Conservation (phyloP, 257 asterid genomes). For the Salvia miltiorrhiza region DNA sequence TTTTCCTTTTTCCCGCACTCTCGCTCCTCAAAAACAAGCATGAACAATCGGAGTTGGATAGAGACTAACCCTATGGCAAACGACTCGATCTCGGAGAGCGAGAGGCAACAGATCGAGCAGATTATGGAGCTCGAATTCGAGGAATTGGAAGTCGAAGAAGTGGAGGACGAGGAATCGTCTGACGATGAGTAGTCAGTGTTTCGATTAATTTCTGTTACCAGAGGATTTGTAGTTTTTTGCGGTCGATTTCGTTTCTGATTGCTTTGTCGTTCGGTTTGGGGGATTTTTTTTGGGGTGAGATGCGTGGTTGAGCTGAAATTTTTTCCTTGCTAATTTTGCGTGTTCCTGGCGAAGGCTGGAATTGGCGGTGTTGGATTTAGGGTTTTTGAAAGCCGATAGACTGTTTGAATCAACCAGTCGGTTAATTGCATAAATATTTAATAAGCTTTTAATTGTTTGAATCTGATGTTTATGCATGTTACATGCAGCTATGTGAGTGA, state of each 20-base stretch:
- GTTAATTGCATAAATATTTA: background rate
- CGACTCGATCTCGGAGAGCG: conserved; percentile 51
- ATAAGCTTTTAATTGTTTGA: background rate
- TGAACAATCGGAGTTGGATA: conserved; percentile 13
- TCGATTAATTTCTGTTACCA: background rate
- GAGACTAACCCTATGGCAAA: conserved; percentile 33
- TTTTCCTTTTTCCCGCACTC: conserved; percentile 19
- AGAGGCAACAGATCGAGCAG: conserved; percentile 71
- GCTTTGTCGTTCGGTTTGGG: background rate
- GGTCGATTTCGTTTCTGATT: background rate
- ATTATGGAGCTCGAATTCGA: conserved; percentile 65
- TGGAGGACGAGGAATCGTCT: conserved; percentile 47
- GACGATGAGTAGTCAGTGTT: conserved; percentile 43
- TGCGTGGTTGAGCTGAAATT: background rate
- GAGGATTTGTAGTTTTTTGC: background rate
- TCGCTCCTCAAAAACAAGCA: background rate
- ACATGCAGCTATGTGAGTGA: conserved; percentile 20
- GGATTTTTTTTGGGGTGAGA: background rate
- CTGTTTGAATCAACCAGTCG: background rate
- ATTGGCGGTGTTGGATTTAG: conserved; percentile 13
- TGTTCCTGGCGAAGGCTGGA: background rate
- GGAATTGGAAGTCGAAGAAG: conserved; percentile 81
- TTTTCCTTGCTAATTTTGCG: background rate
- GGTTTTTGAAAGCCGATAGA: conserved; percentile 19
- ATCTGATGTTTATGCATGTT: conserved; percentile 10